Base-by-base conservation (phyloP, 2,329 filamentous ascomycete species). In the Gaeumannomyces tritici region DNA sequence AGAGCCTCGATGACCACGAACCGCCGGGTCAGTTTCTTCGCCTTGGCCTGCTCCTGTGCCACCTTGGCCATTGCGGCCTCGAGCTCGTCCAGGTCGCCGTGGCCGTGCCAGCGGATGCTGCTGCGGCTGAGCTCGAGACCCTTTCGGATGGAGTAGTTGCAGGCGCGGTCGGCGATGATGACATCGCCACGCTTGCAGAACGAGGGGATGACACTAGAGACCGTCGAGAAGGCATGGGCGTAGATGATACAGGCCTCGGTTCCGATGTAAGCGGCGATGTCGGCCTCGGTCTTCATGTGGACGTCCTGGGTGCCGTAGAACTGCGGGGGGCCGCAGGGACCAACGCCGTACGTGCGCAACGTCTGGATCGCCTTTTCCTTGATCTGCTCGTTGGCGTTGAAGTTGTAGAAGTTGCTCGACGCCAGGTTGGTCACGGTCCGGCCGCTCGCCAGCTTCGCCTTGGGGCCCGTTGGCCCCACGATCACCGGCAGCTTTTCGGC, bases 281-380 rank as follows among this genome's bases (percentile, higher is more conserved):
- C 93, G 63, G 90, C 86, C 77, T 99, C 95, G 21, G 91, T 92
- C 79, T 96, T 95, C 85, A 97, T 93, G 75, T 99, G 95, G 57
- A 98, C 93, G 76, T 99, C 95, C 74, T 98, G 93, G 35, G 92
- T 99, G 67, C 93, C 95, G 77, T 99, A 99, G 78, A 99, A 99
- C 66, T 96, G 93, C 7, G 95, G 95, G 24, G 95, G 95, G 26
- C 95, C 95, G 73, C 95, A 99, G 63, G 95, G 93, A 11, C 95
- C 96, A 55, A 99, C 96, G 63, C 95, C 95, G 70, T 99, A 99
- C 26, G 90, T 96, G 64, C 93, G 90, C 54, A 99, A 83, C 0
- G 93, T 96, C 74, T 93, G 89, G 65, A 99, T 92, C 1, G 93
- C 95, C 74, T 96, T 96, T 69, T 97, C 92, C 72, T 96, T 96